Base-by-base conservation (phyloP, 768 basidiomycete species). In the Sporobolomyces phaffii region DNA sequence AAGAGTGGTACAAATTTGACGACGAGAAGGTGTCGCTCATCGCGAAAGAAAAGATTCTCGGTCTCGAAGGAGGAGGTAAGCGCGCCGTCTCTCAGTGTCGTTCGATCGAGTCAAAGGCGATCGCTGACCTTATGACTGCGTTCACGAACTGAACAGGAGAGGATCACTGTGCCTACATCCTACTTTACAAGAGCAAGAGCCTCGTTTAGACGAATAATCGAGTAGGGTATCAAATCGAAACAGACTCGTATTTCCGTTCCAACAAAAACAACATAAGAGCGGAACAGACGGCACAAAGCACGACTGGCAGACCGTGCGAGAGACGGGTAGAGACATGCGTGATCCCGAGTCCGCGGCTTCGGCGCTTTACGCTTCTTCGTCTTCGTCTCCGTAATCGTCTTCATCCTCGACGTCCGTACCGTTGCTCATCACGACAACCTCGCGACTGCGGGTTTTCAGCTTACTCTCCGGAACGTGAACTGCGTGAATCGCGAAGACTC, bases 11-110 rank as follows among this genome's bases (percentile, higher is more conserved):
- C 80, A 94, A 93, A 79, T 97, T 93, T 75, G 94, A 97, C 74
- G 92, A 97, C 72, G 91, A 94, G 70, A 94, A 91, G 79, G 93
- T 82, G 43, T 87, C 90, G 22, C 72, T 86, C 60, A 93, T 98
- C 77, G 85, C 85, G 1, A 83, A 83, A 77, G 91, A 92, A 76
- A 94, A 91, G 78, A 80, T 99, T 65, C 75, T 83, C 31, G 85
- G 85, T 11, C 82, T 97, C 63, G 91, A 93, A 69, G 94, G 94
- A 8, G 94, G 94, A 67, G 93, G 86, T 69, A 31, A 56, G 66
- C 48, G 13, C 8, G 5, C 2, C 28, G 14, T 3, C n/a, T 33
- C 33, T 38, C 38, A 36, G 53, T 18, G 34, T 59, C 31, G 9
- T 43, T 59, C 36, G 8, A 54, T 38, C n/a, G n/a, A n/a, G n/a